Evolutionary conservation across 768 basidiomycete genomes (phyloP).

Genomic region (Exsudoporus frostii): DNA sequence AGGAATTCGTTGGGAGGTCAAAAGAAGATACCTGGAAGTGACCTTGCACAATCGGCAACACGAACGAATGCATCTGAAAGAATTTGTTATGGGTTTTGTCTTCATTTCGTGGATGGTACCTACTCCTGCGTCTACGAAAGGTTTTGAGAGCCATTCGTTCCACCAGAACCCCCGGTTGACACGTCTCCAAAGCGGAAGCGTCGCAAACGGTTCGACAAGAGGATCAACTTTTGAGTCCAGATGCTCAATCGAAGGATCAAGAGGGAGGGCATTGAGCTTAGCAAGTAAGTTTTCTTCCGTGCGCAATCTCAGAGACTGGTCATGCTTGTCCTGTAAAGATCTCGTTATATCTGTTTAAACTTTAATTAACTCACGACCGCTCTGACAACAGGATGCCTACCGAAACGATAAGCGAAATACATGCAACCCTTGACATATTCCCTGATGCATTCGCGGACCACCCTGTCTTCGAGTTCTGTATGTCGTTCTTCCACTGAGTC

Average conservation of each 20-base stretch:
- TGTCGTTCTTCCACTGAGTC: constrained; percentile 61
- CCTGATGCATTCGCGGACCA: constrained; percentile 72
- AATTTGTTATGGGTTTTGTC: background rate
- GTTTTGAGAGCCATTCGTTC: constrained; percentile 86
- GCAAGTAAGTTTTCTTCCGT: constrained; percentile 58
- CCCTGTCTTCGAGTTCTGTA: constrained; percentile 77
- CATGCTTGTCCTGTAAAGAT: constrained; percentile 77
- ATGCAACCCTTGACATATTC: constrained; percentile 83
- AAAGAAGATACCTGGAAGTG: constrained; percentile 79
- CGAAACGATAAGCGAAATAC: constrained; percentile 87
- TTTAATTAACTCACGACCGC: background rate
- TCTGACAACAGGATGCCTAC: constrained; percentile 37
- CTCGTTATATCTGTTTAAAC: constrained; percentile 66
- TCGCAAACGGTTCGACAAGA: constrained; percentile 68
- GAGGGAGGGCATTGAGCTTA: constrained; percentile 51
- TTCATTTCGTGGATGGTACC: constrained; percentile 20
- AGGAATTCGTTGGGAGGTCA: constrained; percentile 45
- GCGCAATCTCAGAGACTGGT: constrained; percentile 54
- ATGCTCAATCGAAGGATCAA: constrained; percentile 27
- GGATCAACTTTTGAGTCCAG: constrained; percentile 43
- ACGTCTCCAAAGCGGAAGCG: constrained; percentile 86
- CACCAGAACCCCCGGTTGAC: constrained; percentile 94
- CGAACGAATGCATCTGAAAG: constrained; percentile 71
- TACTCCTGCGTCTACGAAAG: constrained; percentile 87
- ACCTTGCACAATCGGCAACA: constrained; percentile 92